phyloP scores from a whole-genome alignment of 2,329 filamentous ascomycete species.

The Alternaria arborescens region DNA sequence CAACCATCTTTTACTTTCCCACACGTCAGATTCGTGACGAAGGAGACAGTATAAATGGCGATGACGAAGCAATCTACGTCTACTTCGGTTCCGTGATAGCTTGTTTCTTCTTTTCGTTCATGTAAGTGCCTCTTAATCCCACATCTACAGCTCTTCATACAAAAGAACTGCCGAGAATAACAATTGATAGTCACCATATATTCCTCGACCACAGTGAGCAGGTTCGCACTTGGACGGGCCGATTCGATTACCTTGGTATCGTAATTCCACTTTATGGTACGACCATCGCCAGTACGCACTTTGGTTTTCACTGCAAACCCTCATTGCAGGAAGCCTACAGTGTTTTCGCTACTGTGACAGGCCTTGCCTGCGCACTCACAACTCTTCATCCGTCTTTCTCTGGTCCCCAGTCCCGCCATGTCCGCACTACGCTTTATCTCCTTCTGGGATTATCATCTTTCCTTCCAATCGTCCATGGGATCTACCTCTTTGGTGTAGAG shows the following conservation, averaged over 20 bases:
- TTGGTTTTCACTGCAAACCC: slow-evolving; percentile 55
- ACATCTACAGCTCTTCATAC: background rate
- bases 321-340: slow-evolving; percentile 48
- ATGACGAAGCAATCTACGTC: slow-evolving; percentile 7
- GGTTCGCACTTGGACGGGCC: slow-evolving; percentile 82
- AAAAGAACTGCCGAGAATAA: background rate
- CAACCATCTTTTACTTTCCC: background rate
- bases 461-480: slow-evolving; percentile 53
- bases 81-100: slow-evolving; percentile 13
- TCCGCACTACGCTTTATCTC: slow-evolving; percentile 54
- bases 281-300: slow-evolving; percentile 78
- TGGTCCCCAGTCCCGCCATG: slow-evolving; percentile 41
- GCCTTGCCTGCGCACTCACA: slow-evolving; percentile 48
- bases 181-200: slow-evolving; percentile 71
- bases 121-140: slow-evolving; percentile 43
- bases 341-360: slow-evolving; percentile 36
- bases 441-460: slow-evolving; percentile 55
- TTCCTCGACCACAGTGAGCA: slow-evolving; percentile 79
- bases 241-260: slow-evolving; percentile 91
- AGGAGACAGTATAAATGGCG: background rate
- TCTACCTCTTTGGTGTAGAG: slow-evolving; percentile 42
- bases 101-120: slow-evolving; percentile 18
- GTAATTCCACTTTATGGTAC: slow-evolving; percentile 74
- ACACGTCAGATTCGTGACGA: no score
- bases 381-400: slow-evolving; percentile 44